Evolutionary conservation across 768 basidiomycete genomes (phyloP), one percentile per base, ranked within the genome.

Genomic region (Cubamyces lactineus): DNA sequence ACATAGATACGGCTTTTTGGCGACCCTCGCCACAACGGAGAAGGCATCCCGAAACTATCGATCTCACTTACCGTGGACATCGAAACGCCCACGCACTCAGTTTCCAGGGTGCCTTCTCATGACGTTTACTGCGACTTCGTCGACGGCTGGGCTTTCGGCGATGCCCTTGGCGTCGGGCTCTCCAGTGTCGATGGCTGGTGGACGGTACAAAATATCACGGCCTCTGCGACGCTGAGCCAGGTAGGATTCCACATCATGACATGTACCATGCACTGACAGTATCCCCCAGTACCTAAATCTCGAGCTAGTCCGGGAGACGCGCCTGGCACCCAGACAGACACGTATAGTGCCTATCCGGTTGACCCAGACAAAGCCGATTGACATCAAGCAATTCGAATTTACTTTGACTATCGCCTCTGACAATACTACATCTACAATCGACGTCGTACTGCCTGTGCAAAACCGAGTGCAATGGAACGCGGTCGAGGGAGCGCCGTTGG

Each of bases 1-100:
- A 46, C 46, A 43, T 38, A 93, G 89, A 92, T 94, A 59, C 80
- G 93, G 64, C 79, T 94, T 49, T 96, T 94, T 71, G 92, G 92
- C 7, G 90, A 91, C 72, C 91, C 92, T 11, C 74, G 66, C 11
- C 74, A 73, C 8, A 76, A 42, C 1, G 64, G 68, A 7, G 39
- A 71, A 23, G 74, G 79, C 0, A 57, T 76, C 3, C 92, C 92
- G 0, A 75, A 78, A 13, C 83, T 91, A 59, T 81, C 75, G 21
- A 74, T 94, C 63, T 78, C 77, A 3, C 66, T 93, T 49, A 71
- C 72, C 0, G 76, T 87, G 24, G 74, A 78, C 13, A 57, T 84
- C 9, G 80, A 85, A 48, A 16, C 24, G 5, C 61, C 71, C 28
- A 80, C 84, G 30, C 64, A 69, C 12, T 51, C 67, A 3, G 71